Evolutionary conservation across 257 asterid species (phyloP).

Genomic region (Ilex aquifolium): DNA sequence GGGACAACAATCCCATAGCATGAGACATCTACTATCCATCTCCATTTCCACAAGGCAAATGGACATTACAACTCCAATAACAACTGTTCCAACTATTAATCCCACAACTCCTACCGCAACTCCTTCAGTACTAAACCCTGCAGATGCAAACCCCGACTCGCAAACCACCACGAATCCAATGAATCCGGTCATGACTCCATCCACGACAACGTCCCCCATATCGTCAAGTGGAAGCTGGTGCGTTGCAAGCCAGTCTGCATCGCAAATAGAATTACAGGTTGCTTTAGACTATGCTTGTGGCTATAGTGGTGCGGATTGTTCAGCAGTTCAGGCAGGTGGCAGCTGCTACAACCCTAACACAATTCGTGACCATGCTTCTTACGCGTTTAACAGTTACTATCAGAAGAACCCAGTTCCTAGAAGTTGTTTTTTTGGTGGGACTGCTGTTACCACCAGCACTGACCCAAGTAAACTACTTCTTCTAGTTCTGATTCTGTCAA

Average conservation of each 20-base stretch:
- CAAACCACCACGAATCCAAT: constrained; percentile 32
- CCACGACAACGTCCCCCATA: constrained; percentile 28
- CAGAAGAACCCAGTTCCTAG: constrained; percentile 67
- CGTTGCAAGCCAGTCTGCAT: constrained; percentile 54
- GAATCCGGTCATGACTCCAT: constrained; percentile 32
- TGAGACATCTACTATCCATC: not conserved
- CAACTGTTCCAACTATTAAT: constrained; percentile 50
- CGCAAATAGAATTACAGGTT: constrained; percentile 41
- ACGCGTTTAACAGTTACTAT: constrained; percentile 42
- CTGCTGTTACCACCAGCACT: constrained; percentile 57
- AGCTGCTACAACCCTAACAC: constrained; percentile 47
- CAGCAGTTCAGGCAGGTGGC: constrained; percentile 48
- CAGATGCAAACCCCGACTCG: constrained; percentile 42
- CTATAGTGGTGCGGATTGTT: not conserved
- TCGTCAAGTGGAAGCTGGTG: constrained; percentile 73
- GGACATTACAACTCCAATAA: constrained; percentile 61
- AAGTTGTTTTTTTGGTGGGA: constrained; percentile 72
- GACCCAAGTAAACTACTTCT: constrained; percentile 56
- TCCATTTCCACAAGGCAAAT: constrained; percentile 32
- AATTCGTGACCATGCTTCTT: constrained; percentile 7
- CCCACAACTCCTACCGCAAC: not conserved
- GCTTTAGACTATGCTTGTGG: constrained; percentile 81
- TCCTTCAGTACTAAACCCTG: constrained; percentile 37
- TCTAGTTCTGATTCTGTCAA: no score
- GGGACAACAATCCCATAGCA: no score